Base-by-base conservation (phyloP, 768 basidiomycete species). In the Pisolithus sp. region DNA sequence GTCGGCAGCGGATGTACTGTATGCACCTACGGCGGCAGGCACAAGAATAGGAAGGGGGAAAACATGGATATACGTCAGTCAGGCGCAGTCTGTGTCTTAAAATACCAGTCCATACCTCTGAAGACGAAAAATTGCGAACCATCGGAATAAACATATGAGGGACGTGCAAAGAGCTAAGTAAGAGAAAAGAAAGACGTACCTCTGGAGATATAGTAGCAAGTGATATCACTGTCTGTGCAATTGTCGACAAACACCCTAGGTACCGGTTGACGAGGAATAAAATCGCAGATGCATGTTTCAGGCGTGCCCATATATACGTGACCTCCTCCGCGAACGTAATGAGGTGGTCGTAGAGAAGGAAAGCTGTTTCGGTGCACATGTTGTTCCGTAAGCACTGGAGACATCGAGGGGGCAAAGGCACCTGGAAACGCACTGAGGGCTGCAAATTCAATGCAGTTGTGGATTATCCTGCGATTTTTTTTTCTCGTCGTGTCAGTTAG, bases 231-330 rank as follows among this genome's bases (percentile, higher is more conserved):
- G 61, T 57, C n/a, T 70, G 65, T 7, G 55, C 58, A 13, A 73
- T 57, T 45, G 71, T 71, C 28, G 71, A 73, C 40, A 76, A 61
- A 46, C 77, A 67, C 2, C 75, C 68, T 28, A 76, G 55, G 50
- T 82, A 82, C 5, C 79, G 75, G 53, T 78, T 78, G 31, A 76
- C 44, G 46, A 76, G 73, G 61, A 81, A 81, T 58, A 73, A 68
- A 30, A 70, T 68, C 2, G 75, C 66, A 48, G 75, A 72, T 8
- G 55, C 46, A 1, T 62, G 66, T 49, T 71, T 72, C 1, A 70
- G 71, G 42, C 69, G 65, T 48, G 62, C 62, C 80, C 80, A 81
- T 5, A 81, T 58, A 47, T 70, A 68, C 15, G 65, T 57, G 36
- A 77, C 59, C 56, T 80, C 79, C 18, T 60, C 59, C n/a, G 57